A percentile compares a stretch with the other conserved stretches of the same genome.
Conservation (phyloP, 2,329 filamentous ascomycete species). For the Sporothrix luriei region DNA sequence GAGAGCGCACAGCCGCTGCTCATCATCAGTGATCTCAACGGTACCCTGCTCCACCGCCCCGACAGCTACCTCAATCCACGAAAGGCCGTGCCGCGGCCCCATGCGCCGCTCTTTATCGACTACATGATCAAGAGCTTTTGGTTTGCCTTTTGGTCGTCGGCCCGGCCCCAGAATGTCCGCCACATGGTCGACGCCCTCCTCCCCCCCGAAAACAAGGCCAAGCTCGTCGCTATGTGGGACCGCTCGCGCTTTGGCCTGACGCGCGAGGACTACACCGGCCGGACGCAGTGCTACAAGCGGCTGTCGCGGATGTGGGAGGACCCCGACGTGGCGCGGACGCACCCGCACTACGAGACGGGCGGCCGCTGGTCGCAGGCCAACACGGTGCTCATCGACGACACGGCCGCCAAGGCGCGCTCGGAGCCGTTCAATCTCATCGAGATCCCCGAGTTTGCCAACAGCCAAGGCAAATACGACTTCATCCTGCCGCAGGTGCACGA, state of each 20-base stretch:
- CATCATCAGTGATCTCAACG: slow-evolving; percentile 89
- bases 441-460: slow-evolving; percentile 73
- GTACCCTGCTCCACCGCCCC: slow-evolving; percentile 78
- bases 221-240: slow-evolving; percentile 73
- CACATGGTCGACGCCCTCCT: slow-evolving; percentile 69
- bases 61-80: slow-evolving; percentile 50
- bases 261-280: slow-evolving; percentile 62
- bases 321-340: slow-evolving; percentile 47
- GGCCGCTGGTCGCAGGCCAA: slow-evolving; percentile 75
- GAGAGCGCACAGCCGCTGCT: slow-evolving; percentile 67
- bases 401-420: slow-evolving; percentile 72
- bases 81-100: slow-evolving; percentile 66
- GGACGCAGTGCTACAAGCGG: slow-evolving; percentile 88
- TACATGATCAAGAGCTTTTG: slow-evolving; percentile 74
- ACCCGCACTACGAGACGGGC: slow-evolving; percentile 45
- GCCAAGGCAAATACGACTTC: slow-evolving; percentile 45
- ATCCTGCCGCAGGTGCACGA: slow-evolving; percentile 63
- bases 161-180: slow-evolving; percentile 70
- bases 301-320: slow-evolving; percentile 71
- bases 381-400: slow-evolving; percentile 89
- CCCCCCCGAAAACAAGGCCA: slow-evolving; percentile 26
- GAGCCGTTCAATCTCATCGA: slow-evolving; percentile 83
- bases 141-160: slow-evolving; percentile 91
- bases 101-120: slow-evolving; percentile 67
- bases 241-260: slow-evolving; percentile 75